These are phyloP conservation scores for Ustilago curta DNA, from an alignment of 1,284 basidiomycete species.

Conservation along the genomic window DNA sequence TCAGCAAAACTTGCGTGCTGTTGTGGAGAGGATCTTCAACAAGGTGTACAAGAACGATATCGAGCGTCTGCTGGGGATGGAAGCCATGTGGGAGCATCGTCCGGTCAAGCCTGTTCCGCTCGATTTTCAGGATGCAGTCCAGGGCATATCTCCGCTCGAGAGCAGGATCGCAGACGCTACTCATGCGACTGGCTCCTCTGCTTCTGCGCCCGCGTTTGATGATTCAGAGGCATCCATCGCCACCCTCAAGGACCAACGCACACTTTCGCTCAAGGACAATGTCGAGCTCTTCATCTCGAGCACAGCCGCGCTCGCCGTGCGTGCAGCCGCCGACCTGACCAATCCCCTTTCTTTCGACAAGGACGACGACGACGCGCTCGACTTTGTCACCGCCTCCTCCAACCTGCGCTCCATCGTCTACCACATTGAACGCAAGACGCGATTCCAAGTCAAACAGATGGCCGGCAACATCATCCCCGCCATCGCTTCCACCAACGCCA, in stretches of 20 bases:
- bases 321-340: slow-evolving; percentile 77
- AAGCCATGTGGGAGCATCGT: slow-evolving; percentile 96
- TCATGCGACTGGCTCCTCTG: not conserved
- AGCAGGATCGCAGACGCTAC: not conserved
- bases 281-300: slow-evolving; percentile 72
- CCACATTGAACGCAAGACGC: slow-evolving; percentile 84
- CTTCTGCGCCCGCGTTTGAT: not conserved
- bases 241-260: slow-evolving; percentile 59
- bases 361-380: slow-evolving; percentile 94
- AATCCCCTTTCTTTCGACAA: slow-evolving; percentile 90
- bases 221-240: not conserved
- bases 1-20: slow-evolving; percentile 70
- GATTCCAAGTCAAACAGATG: slow-evolving; percentile 99
- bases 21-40: slow-evolving; percentile 81
- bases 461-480: slow-evolving; percentile 96
- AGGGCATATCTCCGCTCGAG: slow-evolving; percentile 6
- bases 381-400: slow-evolving; percentile 93
- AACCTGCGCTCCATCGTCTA: slow-evolving; percentile 93
- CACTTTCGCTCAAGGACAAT: slow-evolving; percentile 57
- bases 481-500: slow-evolving; percentile 98
- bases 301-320: slow-evolving; percentile 80
- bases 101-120: slow-evolving; percentile 82
- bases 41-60: slow-evolving; percentile 94
- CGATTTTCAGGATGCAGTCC: slow-evolving; percentile 78
- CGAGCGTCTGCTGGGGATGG: slow-evolving; percentile 87